Evolutionary conservation across 805 yeast species (phyloP).

Genomic region (Barnettozyma botsteinii): DNA sequence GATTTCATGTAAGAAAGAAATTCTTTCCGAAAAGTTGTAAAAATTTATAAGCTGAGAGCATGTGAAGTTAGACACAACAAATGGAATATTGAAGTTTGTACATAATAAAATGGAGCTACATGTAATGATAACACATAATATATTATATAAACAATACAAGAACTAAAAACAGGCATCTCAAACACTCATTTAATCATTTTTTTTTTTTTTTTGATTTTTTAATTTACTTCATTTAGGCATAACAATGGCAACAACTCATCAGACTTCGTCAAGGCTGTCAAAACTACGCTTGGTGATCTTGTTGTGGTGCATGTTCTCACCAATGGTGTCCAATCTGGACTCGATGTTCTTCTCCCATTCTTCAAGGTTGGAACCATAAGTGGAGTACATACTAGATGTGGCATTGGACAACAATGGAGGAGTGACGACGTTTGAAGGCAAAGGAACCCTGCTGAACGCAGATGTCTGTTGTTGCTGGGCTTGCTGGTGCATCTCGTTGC

Average conservation of each 20-base stretch:
- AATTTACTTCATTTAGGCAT: no score
- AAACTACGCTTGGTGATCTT: slow-evolving; percentile 24
- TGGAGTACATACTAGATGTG: slow-evolving; percentile 26
- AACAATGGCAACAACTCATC: slow-evolving; percentile 10
- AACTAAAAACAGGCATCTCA: not conserved
- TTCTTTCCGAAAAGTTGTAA: not conserved
- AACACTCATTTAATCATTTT: not conserved
- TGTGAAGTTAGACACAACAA: no score
- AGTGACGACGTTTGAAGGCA: slow-evolving; percentile 27
- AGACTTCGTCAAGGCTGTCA: slow-evolving; percentile 23
- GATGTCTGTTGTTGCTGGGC: slow-evolving; percentile 15
- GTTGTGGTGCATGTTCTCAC: slow-evolving; percentile 20
- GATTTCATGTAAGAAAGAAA: not conserved
- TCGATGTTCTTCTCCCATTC: slow-evolving; percentile 36
- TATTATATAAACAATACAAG: not conserved
- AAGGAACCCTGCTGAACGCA: slow-evolving; percentile 30
- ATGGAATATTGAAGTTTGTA: no score
- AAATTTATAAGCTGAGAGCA: not conserved
- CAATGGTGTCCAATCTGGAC: slow-evolving; percentile 30
- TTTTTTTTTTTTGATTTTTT: not conserved
- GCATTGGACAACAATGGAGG: slow-evolving; percentile 33
- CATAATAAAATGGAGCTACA: no score
- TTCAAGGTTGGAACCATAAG: slow-evolving; percentile 32
- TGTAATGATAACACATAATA: no score
- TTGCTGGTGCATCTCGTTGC: slow-evolving; percentile 22